Percentiles rank a stretch among this genome's conserved stretches.
Evolutionary conservation across 2,329 filamentous ascomycete genomes (phyloP).

Genomic region (Onygenales sp.): DNA sequence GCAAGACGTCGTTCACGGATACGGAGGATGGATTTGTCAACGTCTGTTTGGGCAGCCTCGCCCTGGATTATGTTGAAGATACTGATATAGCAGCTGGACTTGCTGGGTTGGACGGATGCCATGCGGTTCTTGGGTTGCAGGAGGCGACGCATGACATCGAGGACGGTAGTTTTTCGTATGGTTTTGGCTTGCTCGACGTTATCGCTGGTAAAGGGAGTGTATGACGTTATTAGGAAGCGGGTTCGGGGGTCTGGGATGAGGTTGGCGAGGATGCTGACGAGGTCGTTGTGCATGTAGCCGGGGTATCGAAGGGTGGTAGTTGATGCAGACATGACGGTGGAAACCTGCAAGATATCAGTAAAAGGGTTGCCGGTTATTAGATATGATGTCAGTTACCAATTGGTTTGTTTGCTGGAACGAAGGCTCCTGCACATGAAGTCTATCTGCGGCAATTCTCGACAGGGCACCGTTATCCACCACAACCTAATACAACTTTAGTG

Average conservation of each 20-base stretch:
- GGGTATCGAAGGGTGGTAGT: slow-evolving; percentile 95
- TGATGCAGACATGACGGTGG: slow-evolving; percentile 96
- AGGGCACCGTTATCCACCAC: slow-evolving; percentile 94
- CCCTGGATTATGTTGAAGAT: slow-evolving; percentile 99
- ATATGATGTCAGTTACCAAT: slow-evolving; percentile 46
- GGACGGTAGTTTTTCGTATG: slow-evolving; percentile 91
- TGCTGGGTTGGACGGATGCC: slow-evolving; percentile 90
- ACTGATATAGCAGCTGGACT: slow-evolving; percentile 98
- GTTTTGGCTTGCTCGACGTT: slow-evolving; percentile 96
- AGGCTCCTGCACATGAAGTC: slow-evolving; percentile 87
- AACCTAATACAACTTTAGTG: slow-evolving; percentile 35
- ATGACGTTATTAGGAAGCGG: slow-evolving; percentile 97
- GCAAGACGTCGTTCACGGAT: slow-evolving; percentile 90
- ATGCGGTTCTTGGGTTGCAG: slow-evolving; percentile 98
- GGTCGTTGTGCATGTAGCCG: slow-evolving; percentile 99
- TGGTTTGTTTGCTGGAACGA: slow-evolving; percentile 98
- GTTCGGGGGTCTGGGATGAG: slow-evolving; percentile 93
- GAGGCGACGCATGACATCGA: slow-evolving; percentile 93
- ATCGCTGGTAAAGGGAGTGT: slow-evolving; percentile 94
- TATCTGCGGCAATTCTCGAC: slow-evolving; percentile 85
- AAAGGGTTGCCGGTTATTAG: neutral
- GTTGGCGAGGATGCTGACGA: slow-evolving; percentile 91
- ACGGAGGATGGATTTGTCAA: slow-evolving; percentile 93
- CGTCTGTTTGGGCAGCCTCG: slow-evolving; percentile 92
- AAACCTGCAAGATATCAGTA: slow-evolving; percentile 46